A percentile compares a stretch with the other conserved stretches of the same genome.
phyloP scores from a whole-genome alignment of 257 asterid species.

The Jaltomata sinuosa region DNA sequence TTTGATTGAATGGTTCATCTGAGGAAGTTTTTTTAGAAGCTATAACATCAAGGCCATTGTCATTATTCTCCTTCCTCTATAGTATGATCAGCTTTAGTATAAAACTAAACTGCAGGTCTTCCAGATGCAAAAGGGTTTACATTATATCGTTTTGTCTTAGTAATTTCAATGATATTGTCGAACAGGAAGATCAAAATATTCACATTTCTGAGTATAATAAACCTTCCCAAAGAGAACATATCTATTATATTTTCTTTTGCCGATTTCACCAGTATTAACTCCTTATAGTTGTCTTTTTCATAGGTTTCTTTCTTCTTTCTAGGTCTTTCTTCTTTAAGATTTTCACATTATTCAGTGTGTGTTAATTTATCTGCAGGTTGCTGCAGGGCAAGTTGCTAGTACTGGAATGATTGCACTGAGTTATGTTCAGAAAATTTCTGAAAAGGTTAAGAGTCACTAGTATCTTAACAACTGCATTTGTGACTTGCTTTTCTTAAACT shows the following conservation, averaged over 20 bases:
- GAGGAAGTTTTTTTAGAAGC: neutral
- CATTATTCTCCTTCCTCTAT: neutral
- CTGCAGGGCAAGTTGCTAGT: conserved; percentile 79
- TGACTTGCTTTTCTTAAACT: neutral
- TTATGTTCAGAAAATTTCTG: conserved; percentile 72
- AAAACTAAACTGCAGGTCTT: neutral
- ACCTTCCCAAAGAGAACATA: neutral
- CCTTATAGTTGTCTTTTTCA: neutral
- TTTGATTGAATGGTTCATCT: neutral
- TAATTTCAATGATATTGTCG: neutral
- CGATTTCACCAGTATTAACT: neutral
- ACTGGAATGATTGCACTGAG: conserved; percentile 74
- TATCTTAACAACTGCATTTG: neutral
- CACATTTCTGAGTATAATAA: neutral
- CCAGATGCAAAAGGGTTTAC: neutral
- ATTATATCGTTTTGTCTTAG: neutral
- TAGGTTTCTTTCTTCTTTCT: neutral
- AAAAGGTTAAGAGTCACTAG: conserved; percentile 31
- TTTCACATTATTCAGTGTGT: neutral
- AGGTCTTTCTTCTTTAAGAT: neutral
- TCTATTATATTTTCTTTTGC: neutral
- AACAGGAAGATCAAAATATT: neutral
- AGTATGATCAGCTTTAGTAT: neutral
- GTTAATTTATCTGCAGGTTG: conserved; percentile 30
- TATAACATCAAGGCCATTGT: neutral